Evolutionary conservation across 768 basidiomycete genomes (phyloP), one percentile per base, ranked within the genome.

Genomic region (Suillus weaverae): DNA sequence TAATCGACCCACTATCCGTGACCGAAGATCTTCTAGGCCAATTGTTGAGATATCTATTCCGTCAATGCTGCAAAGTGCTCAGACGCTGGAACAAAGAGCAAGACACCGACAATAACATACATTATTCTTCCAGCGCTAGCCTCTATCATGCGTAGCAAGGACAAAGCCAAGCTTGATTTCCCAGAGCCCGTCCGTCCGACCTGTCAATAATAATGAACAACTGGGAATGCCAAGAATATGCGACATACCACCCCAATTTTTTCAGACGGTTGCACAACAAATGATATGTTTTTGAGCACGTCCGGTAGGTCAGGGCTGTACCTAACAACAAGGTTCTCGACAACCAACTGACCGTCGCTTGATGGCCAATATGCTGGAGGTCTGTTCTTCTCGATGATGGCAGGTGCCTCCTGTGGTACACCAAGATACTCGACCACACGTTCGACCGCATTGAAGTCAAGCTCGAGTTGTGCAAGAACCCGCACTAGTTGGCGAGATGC

Each of bases 361-460:
- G 85, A 86, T 4, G 89, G 89, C 89, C 89, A 91, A 66, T 86
- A 86, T 2, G 89, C 89, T 1, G 89, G 89, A n/a, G 89, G 87
- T 56, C 86, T 81, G 60, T 70, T 79, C 43, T 81, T 79, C 33
- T 84, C 78, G 60, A 87, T 81, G 51, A 86, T 76, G 0, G 87
- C 83, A 48, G 88, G 86, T 0, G 89, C 87, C 74, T 92, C 90
- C 72, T 89, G 87, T 2, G 85, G 83, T 9, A 89, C 81, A 41
- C 84, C 83, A 22, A 90, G 78, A 70, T 91, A 91, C 73, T 90
- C 89, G 18, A 85, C 82, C 30, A 91, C 86, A 64, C 90, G 85
- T 70, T 92, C 90, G 2, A 91, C 85, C 44, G 88, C 86, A 70
- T 89, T 90, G 74, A 90, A 90, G 69, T 90, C 88, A 14, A 90